A percentile compares a stretch with the other conserved stretches of the same genome.
Conservation (phyloP, 306 rosid species). For the Astragalus glycyphyllos region DNA sequence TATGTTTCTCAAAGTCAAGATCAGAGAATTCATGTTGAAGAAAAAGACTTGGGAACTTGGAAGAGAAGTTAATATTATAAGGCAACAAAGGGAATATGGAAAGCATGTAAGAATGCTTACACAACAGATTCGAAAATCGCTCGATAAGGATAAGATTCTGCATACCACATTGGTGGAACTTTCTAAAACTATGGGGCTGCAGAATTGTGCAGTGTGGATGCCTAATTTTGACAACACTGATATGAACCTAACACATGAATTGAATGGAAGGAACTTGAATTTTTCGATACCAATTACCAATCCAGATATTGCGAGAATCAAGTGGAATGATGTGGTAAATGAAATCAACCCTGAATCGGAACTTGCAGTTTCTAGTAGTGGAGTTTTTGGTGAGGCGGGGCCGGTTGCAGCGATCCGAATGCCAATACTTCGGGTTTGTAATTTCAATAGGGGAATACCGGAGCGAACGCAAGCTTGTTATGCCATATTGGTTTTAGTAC, state of each 20-base stretch:
- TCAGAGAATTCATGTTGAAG: conserved; percentile 84
- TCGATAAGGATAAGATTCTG: conserved; percentile 75
- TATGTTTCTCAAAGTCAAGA: conserved; percentile 85
- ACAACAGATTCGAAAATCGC: conserved; percentile 91
- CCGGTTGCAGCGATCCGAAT: conserved; percentile 90
- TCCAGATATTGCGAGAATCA: conserved; percentile 65
- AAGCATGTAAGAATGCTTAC: conserved; percentile 91
- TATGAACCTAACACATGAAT: conserved; percentile 78
- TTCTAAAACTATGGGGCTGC: conserved; percentile 80
- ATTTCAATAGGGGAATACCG: conserved; percentile 87
- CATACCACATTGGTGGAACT: conserved; percentile 80
- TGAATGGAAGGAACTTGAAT: conserved; percentile 59
- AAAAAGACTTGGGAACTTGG: conserved; percentile 89
- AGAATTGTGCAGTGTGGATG: conserved; percentile 96
- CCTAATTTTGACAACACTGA: conserved; percentile 70
- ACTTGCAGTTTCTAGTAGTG: conserved; percentile 65
- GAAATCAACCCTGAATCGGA: conserved; percentile 57
- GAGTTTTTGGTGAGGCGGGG: conserved; percentile 64
- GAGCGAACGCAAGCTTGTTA: conserved; percentile 69
- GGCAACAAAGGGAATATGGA: conserved; percentile 75
- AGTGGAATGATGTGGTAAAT: conserved; percentile 58
- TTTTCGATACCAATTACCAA: conserved; percentile 56
- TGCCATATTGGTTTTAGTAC: conserved; percentile 79
- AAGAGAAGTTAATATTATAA: conserved; percentile 73
- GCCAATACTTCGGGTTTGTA: conserved; percentile 72